Evolutionary conservation across 768 basidiomycete genomes (phyloP).

Genomic region (Clitopilus hobsonii): DNA sequence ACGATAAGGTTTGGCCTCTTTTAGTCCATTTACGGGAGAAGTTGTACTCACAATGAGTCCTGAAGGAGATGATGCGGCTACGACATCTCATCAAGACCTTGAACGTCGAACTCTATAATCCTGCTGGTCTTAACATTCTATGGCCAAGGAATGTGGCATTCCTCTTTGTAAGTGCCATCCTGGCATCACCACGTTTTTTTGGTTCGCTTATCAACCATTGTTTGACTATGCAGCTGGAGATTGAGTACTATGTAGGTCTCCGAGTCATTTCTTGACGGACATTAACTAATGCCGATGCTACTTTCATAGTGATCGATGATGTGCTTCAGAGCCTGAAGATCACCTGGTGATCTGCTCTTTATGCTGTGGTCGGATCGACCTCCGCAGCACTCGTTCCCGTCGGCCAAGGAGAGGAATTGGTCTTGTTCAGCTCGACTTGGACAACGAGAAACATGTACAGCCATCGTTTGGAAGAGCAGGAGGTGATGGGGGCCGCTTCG

Average conservation of each 20-base stretch:
- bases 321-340: no score
- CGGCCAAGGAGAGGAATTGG: background rate
- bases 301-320: background rate
- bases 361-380: background rate
- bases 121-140: constrained; percentile 80
- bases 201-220: constrained; percentile 6
- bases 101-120: constrained; percentile 77
- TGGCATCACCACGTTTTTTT: constrained; percentile 5
- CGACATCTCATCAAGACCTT: constrained; percentile 56
- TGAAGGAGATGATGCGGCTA: constrained; percentile 75
- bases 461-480: no score
- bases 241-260: constrained; percentile 84
- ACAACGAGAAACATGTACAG: background rate
- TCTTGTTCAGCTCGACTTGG: background rate
- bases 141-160: constrained; percentile 85
- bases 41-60: constrained; percentile 1
- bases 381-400: background rate
- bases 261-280: no score
- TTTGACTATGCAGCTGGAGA: constrained; percentile 69
- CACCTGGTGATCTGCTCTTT: background rate
- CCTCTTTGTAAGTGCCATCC: constrained; percentile 70
- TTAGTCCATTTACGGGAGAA: background rate
- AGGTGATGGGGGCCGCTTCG: no score
- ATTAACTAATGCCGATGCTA: background rate
- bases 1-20: constrained; percentile 54